Base-by-base conservation (phyloP, 768 basidiomycete species). In the Boletus sp. region DNA sequence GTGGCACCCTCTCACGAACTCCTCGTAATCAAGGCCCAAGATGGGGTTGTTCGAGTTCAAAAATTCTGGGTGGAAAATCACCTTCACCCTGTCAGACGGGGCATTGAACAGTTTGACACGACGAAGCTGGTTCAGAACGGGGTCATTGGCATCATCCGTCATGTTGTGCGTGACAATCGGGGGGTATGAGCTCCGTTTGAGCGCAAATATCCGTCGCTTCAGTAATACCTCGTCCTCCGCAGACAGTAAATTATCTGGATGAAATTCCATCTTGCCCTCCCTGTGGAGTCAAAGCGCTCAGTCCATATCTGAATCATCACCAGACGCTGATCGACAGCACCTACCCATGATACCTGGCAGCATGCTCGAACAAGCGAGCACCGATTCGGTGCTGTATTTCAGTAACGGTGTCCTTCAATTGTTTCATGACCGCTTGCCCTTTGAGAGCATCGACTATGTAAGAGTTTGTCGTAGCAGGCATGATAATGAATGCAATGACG, bases 141-240 rank as follows among this genome's bases (percentile, higher is more conserved):
- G 97, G 67, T 99, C 97, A 63, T 74, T 87, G 32, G 82, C 75
- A 68, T 98, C 96, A 68, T 98, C 96, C 23, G 81, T 83, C 97
- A 98, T 98, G 74, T 99, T 99, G 76, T 99, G 97, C 15, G 97
- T 99, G n/a, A 88, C 88, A 40, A 99, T 82, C 1, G 97, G 92
- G 0, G 97, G 97, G n/a, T 94, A 83, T 11, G 90, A 85, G 74
- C 91, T 91, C 58, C 97, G 85, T 73, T 93, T 96, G 54, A 99
- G 83, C 7, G 97, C 97, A 67, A 97, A 96, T 57, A 95, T 96
- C 53, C 97, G 87, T 5, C 97, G 86, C 74, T 99, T 99, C 62
- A 99, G 81, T 17, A 94, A 78, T 17, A 98, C 87, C 69, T 91
- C 91, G 74, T 99, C 97, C 71, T 97, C 93, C 32, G 86, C 83